Percentiles rank a stretch among this genome's conserved stretches.
Conservation (phyloP, 306 rosid genomes). For the Begonia fuchsioides region DNA sequence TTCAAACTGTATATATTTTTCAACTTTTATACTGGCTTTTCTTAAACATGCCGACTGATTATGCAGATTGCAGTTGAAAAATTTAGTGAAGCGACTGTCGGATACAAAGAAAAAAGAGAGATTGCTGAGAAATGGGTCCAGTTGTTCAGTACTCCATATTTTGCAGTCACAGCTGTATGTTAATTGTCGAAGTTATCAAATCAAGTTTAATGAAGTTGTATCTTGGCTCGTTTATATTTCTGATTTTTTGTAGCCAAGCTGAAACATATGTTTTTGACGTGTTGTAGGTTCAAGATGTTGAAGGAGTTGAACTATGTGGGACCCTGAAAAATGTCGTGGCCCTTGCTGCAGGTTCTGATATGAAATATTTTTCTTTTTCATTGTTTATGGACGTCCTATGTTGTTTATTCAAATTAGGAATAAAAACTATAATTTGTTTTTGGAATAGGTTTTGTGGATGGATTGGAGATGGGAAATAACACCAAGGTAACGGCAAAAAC, state of each 20-base stretch:
- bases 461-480: slow-evolving; percentile 93
- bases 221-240: too few species aligned
- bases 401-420: slow-evolving; percentile 5
- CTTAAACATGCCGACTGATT: too few species aligned
- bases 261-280: too few species aligned
- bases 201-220: too few species aligned
- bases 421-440: slow-evolving; percentile 10
- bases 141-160: slow-evolving; percentile 76
- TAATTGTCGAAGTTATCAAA: too few species aligned
- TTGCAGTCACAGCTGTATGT: slow-evolving; percentile 65
- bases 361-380: too few species aligned
- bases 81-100: slow-evolving; percentile 95
- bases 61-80: slow-evolving; percentile 80
- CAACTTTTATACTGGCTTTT: neutral
- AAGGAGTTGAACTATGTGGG: slow-evolving; percentile 93
- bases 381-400: too few species aligned
- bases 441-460: slow-evolving; percentile 83
- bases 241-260: too few species aligned
- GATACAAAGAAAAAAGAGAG: slow-evolving; percentile 53
- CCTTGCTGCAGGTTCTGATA: slow-evolving; percentile 59
- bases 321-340: slow-evolving; percentile 88
- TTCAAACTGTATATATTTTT: neutral
- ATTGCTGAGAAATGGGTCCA: slow-evolving; percentile 88
- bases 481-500: slow-evolving; percentile 39
- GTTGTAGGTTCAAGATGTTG: slow-evolving; percentile 65